Base-by-base conservation (phyloP, 2,329 filamentous ascomycete species). In the Verticillium longisporum region DNA sequence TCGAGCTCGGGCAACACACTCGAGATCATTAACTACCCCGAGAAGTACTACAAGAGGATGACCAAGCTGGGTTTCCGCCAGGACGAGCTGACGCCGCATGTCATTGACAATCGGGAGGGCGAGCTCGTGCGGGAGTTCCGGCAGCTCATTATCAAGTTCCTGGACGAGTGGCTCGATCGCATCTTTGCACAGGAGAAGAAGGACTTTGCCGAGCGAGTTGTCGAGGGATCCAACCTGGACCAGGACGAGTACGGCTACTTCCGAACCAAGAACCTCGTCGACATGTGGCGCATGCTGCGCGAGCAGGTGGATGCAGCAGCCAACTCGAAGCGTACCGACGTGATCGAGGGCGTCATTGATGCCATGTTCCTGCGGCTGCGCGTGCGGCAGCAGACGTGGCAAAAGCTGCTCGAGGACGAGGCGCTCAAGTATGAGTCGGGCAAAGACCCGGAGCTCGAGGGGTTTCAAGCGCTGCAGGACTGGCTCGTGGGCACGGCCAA, bases 21-120 rank as follows among this genome's bases (percentile, higher is more conserved):
- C 21, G 89, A 92, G 65, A 96, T 99, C 66, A 89, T 98, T 69
- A 90, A 96, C 71, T 99, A 94, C 89, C 91, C 91, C 5, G 91
- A 96, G 65, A 95, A 94, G 72, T 99, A 99, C 78, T 96, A 98
- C 76, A 85, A 88, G 69, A 97, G 97, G 77, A 97, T 99, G 92
- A 82, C 82, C 69, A 96, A 96, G 75, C 84, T 99, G 18, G 92
- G 93, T 32, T 89, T 94, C 75, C 78, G 83, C 34, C 84, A 88
- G 70, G 83, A 90, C 59, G 87, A 94, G n/a, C 80, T 99, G 34
- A 78, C 83, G 58, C 92, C 93, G 0, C 92, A 97, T 68, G 85
- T 98, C 61, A 87, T 99, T 63, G 95, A 98, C 76, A 91, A 92
- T 70, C 87, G 94, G 63, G 93, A 96, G 74, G 83, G 87, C 45